These are phyloP conservation scores for Fusarium falciforme DNA, from an alignment of 2,329 filamentous ascomycete species.

Conservation along the genomic window DNA sequence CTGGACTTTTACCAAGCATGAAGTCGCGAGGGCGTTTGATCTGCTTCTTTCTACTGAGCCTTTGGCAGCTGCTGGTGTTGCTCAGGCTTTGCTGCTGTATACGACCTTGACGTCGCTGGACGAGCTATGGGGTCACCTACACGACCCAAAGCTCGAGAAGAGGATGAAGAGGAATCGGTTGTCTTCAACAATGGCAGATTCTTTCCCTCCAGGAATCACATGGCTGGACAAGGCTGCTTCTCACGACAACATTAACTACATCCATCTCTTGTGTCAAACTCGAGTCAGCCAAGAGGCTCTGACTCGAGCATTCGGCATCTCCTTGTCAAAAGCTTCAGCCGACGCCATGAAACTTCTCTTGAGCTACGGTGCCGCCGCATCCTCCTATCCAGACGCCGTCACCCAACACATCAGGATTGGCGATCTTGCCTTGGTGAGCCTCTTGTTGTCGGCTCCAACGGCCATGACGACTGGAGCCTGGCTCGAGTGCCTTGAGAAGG, in stretches of 20 bases:
- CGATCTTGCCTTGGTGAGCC: neutral
- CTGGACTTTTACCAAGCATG: slow-evolving; percentile 26
- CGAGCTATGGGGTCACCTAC: slow-evolving; percentile 23
- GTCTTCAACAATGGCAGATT: neutral
- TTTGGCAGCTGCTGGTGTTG: slow-evolving; percentile 13
- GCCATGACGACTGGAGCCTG: neutral
- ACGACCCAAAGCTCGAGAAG: slow-evolving; percentile 16
- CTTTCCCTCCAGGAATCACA: neutral
- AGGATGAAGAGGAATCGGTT: slow-evolving; percentile 17
- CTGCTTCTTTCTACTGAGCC: neutral
- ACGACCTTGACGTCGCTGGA: neutral
- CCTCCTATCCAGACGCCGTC: neutral
- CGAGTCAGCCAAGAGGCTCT: neutral
- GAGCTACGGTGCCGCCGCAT: slow-evolving; percentile 18
- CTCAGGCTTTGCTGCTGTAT: slow-evolving; percentile 9
- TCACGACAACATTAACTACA: slow-evolving; percentile 10
- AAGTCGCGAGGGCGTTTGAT: slow-evolving; percentile 19
- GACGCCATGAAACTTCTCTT: neutral
- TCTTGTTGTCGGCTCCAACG: slow-evolving; percentile 5
- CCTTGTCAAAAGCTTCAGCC: neutral
- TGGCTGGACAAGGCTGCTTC: slow-evolving; percentile 11
- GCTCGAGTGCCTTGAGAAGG: slow-evolving; percentile 4
- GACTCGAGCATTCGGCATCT: slow-evolving; percentile 13
- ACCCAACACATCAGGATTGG: neutral
- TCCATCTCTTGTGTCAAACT: slow-evolving; percentile 19